A percentile compares a stretch with the other conserved stretches of the same genome.
Conservation (phyloP, 306 rosid species). For the Gastrolobium villosum region DNA sequence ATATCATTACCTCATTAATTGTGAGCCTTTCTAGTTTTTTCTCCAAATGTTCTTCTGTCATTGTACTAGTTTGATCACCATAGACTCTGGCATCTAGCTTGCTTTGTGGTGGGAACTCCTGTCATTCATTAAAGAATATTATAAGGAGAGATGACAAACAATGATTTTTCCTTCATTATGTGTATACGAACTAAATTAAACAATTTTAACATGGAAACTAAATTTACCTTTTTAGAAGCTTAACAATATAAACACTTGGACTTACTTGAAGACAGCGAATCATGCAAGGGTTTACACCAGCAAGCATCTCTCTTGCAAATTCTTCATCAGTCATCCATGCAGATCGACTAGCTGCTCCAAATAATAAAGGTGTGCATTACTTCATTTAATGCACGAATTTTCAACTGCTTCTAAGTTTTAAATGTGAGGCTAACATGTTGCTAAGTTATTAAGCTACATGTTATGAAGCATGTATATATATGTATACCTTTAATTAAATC, state of each 20-base stretch:
- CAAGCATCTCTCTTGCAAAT: constrained; percentile 74
- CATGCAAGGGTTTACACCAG: constrained; percentile 68
- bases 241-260: neutral
- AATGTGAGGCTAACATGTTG: too few relatives aligned
- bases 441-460: too few relatives aligned
- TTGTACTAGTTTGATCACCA: constrained; percentile 69
- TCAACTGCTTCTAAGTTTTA: too few relatives aligned
- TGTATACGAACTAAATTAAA: too few relatives aligned
- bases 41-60: constrained; percentile 60
- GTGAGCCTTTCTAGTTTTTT: constrained; percentile 58
- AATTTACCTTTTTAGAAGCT: neutral
- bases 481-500: too few relatives aligned
- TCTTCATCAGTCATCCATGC: constrained; percentile 81
- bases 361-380: neutral
- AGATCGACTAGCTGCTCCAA: constrained; percentile 52
- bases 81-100: constrained; percentile 60
- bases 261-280: constrained; percentile 52
- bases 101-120: constrained; percentile 77
- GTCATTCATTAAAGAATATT: constrained; percentile 33
- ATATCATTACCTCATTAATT: constrained; percentile 61
- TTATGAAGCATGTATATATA: too few relatives aligned
- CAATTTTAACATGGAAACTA: neutral
- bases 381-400: neutral
- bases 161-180: too few relatives aligned
- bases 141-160: constrained; percentile 5